These are phyloP conservation scores for Plasmodium ovale DNA, from an alignment of 169 alveolate species.

Conservation along the genomic window DNA sequence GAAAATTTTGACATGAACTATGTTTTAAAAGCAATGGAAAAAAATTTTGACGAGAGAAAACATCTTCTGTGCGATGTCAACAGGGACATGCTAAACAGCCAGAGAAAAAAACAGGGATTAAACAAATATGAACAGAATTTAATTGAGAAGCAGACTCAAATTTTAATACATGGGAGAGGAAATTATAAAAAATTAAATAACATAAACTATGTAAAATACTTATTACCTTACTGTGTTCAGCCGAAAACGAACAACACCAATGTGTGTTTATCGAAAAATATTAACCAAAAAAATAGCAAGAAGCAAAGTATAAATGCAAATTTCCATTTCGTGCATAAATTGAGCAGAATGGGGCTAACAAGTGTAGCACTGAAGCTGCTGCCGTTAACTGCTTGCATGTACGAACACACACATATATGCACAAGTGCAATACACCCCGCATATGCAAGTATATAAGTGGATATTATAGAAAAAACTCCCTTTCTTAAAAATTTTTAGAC, in stretches of 20 bases:
- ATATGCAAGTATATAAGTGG: neutral
- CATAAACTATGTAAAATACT: slow-evolving; percentile 48
- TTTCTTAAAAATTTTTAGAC: slow-evolving; percentile 13
- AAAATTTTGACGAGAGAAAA: slow-evolving; percentile 13
- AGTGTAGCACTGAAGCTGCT: too few relatives aligned
- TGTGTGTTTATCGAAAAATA: slow-evolving; percentile 14
- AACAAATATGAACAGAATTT: slow-evolving; percentile 32
- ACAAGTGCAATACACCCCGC: neutral
- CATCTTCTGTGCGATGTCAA: slow-evolving; percentile 40
- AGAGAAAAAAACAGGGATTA: slow-evolving; percentile 9
- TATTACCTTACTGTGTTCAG: slow-evolving; percentile 64
- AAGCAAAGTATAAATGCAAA: slow-evolving; percentile 29
- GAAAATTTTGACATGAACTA: slow-evolving; percentile 37
- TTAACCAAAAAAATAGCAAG: slow-evolving; percentile 8
- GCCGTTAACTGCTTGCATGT: neutral
- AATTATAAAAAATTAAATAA: slow-evolving; percentile 35
- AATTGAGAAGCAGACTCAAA: slow-evolving; percentile 28
- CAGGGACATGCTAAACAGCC: neutral
- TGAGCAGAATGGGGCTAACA: too few relatives aligned
- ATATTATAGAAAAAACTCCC: neutral
- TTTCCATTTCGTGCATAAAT: too few relatives aligned
- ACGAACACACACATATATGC: neutral
- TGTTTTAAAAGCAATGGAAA: slow-evolving; percentile 25
- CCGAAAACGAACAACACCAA: slow-evolving; percentile 69
- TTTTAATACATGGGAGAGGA: slow-evolving; percentile 9